Conservation (phyloP, 2,329 filamentous ascomycete species). For the Fusarium redolens region DNA sequence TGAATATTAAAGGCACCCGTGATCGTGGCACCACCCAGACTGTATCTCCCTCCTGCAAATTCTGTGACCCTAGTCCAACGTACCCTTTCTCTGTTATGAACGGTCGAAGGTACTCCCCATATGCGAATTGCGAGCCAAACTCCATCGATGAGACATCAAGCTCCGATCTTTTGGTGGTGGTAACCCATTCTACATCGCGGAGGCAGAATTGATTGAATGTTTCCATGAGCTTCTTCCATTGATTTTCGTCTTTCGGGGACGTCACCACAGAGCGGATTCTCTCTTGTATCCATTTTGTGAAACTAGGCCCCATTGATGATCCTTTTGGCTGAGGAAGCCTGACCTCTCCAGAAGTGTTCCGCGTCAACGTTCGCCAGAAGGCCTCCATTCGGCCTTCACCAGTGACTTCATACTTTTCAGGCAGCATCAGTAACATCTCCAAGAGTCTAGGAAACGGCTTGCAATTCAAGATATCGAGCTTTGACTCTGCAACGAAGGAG, state of each 20-base stretch:
- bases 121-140: not conserved
- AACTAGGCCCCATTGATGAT: not conserved
- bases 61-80: not conserved
- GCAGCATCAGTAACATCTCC: not conserved
- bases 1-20: not conserved
- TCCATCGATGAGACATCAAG: not conserved
- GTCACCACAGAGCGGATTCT: not conserved
- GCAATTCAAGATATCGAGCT: rapidly evolving
- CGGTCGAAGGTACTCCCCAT: not conserved
- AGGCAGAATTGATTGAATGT: not conserved
- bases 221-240: not conserved
- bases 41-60: not conserved
- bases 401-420: not conserved
- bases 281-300: not conserved
- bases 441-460: not conserved
- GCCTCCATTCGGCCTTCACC: not conserved
- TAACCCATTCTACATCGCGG: not conserved
- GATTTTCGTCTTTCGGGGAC: rapidly evolving
- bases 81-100: not conserved
- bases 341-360: not conserved
- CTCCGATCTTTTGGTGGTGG: rapidly evolving
- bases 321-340: not conserved
- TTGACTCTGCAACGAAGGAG: not conserved
- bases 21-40: not conserved
- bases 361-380: not conserved